phyloP scores from a whole-genome alignment of 352 stramenopile species.

The Pythium sukuiense region DNA sequence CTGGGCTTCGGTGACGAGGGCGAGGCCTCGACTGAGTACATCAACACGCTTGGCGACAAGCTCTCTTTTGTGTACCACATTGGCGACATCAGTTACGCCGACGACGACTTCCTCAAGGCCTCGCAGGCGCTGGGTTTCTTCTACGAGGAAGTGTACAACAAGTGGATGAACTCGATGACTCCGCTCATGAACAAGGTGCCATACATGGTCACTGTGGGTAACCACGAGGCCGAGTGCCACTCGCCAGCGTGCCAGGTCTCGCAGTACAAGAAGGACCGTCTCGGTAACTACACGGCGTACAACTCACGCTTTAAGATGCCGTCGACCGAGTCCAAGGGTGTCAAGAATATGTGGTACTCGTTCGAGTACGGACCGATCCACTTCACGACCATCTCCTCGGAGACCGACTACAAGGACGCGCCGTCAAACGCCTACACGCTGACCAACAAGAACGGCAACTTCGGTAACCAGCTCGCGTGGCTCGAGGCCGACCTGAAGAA shows the following conservation, averaged over 20 bases:
- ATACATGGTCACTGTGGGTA: conserved; percentile 70
- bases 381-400: conserved; percentile 66
- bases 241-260: conserved; percentile 34
- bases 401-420: conserved; percentile 49
- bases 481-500: conserved; percentile 57
- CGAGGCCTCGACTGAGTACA: conserved; percentile 19
- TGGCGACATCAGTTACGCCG: conserved; percentile 44
- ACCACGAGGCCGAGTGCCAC: conserved; percentile 67
- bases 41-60: conserved; percentile 25
- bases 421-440: conserved; percentile 34
- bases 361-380: conserved; percentile 58
- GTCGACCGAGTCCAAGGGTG: conserved; percentile 36
- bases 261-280: conserved; percentile 36
- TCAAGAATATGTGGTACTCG: conserved; percentile 55
- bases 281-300: conserved; percentile 65
- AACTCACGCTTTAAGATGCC: conserved; percentile 46
- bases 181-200: conserved; percentile 39
- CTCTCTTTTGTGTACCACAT: conserved; percentile 39
- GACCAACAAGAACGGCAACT: conserved; percentile 36
- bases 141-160: conserved; percentile 56
- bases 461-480: conserved; percentile 54
- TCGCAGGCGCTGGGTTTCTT: conserved; percentile 34
- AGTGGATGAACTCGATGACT: conserved; percentile 52
- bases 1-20: conserved; percentile 25
- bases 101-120: conserved; percentile 30